A percentile compares a stretch with the other conserved stretches of the same genome.
Conservation (phyloP, 768 basidiomycete genomes). For the Tricholoma saponaceum region DNA sequence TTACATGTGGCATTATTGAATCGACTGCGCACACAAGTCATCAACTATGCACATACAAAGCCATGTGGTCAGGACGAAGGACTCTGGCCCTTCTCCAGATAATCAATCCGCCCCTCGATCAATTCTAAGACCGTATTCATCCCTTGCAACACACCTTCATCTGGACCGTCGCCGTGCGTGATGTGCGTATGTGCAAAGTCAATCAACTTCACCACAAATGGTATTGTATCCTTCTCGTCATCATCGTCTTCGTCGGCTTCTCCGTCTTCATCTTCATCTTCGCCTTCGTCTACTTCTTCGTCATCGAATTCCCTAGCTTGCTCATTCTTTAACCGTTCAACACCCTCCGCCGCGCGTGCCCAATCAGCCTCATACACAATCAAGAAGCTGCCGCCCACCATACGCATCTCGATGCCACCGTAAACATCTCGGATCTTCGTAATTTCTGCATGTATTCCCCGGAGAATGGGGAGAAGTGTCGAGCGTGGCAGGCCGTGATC, state of each 20-base stretch:
- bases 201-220: slow-evolving; percentile 74
- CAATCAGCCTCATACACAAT: slow-evolving; percentile 67
- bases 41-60: background rate
- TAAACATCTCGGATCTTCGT: slow-evolving; percentile 48
- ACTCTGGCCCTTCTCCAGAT: slow-evolving; percentile 8
- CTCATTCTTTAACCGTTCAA: slow-evolving; percentile 1
- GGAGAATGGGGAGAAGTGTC: slow-evolving; percentile 55
- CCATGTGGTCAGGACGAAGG: background rate
- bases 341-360: slow-evolving; percentile 15
- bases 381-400: slow-evolving; percentile 80
- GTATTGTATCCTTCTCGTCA: slow-evolving; percentile 12
- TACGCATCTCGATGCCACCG: slow-evolving; percentile 58
- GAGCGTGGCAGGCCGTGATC: slow-evolving; percentile 51
- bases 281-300: slow-evolving; percentile 34
- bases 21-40: too few species aligned
- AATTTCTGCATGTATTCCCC: slow-evolving; percentile 48
- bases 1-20: too few species aligned
- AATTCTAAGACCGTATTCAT: slow-evolving; percentile 61
- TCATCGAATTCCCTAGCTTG: background rate
- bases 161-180: slow-evolving; percentile 67
- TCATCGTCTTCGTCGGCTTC: slow-evolving; percentile 11
- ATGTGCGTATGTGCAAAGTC: slow-evolving; percentile 91
- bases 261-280: slow-evolving; percentile 14
- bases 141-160: slow-evolving; percentile 73
- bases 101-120: slow-evolving; percentile 36